Percentiles rank a stretch among this genome's conserved stretches.
Conservation (phyloP, 2,329 filamentous ascomycete species). For the Phymatotrichopsis omnivora region DNA sequence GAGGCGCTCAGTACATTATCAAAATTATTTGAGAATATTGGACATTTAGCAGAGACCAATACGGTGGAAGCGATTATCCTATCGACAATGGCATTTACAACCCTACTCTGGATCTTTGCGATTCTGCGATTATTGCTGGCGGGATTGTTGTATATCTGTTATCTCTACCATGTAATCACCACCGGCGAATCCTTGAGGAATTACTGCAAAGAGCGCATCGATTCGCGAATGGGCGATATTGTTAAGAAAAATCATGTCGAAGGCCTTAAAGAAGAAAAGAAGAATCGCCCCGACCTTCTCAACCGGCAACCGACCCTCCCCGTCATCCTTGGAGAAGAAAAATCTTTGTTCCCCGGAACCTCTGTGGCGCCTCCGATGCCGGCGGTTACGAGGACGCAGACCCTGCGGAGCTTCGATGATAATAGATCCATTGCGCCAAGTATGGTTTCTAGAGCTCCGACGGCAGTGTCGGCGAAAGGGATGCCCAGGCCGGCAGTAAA, state of each 20-base stretch:
- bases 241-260: constrained; percentile 81
- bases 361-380: too few species aligned
- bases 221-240: constrained; percentile 71
- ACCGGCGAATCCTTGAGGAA: constrained; percentile 64
- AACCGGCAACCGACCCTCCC: constrained; percentile 21
- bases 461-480: too few species aligned
- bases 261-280: constrained; percentile 69
- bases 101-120: constrained; percentile 80
- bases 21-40: constrained; percentile 76
- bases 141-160: constrained; percentile 69
- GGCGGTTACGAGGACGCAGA: too few species aligned
- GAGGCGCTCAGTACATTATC: constrained; percentile 45
- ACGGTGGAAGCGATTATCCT: constrained; percentile 67
- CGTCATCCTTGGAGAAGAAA: too few species aligned
- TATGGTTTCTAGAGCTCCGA: too few species aligned
- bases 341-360: too few species aligned
- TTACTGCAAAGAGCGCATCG: constrained; percentile 89
- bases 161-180: constrained; percentile 88
- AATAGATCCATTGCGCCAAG: too few species aligned
- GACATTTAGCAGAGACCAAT: constrained; percentile 59
- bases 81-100: constrained; percentile 83
- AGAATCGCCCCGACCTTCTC: constrained; percentile 37
- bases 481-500: too few species aligned
- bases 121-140: constrained; percentile 65
- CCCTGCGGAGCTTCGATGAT: too few species aligned